A percentile compares a stretch with the other conserved stretches of the same genome.
Evolutionary conservation across 805 yeast genomes (phyloP).

Genomic region (Hanseniaspora meyeri): DNA sequence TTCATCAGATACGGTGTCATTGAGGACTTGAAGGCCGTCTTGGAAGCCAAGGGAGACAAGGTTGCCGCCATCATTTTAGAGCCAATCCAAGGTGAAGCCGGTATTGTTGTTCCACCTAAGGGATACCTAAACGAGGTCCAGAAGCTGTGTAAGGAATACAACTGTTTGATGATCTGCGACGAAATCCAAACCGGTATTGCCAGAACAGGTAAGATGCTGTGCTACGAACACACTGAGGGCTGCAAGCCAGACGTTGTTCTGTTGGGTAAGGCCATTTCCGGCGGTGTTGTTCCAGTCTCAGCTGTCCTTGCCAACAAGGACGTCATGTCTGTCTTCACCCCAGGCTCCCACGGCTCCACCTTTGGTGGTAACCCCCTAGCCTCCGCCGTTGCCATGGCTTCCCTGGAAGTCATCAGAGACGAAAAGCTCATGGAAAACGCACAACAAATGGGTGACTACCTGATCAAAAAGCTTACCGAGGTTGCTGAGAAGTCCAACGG

Average conservation of each 20-base stretch:
- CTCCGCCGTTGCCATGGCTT: slow-evolving; percentile 85
- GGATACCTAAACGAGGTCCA: slow-evolving; percentile 67
- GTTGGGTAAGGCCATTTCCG: slow-evolving; percentile 89
- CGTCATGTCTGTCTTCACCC: slow-evolving; percentile 77
- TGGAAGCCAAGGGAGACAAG: slow-evolving; percentile 70
- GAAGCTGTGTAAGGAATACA: slow-evolving; percentile 65
- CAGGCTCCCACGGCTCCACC: slow-evolving; percentile 96
- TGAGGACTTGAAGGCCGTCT: slow-evolving; percentile 76
- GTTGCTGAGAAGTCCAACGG: slow-evolving; percentile 43
- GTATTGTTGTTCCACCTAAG: slow-evolving; percentile 83
- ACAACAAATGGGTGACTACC: slow-evolving; percentile 51
- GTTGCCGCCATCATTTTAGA: slow-evolving; percentile 85
- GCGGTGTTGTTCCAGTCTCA: slow-evolving; percentile 87
- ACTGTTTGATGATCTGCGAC: slow-evolving; percentile 82
- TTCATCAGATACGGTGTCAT: slow-evolving; percentile 67
- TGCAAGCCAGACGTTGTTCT: slow-evolving; percentile 82
- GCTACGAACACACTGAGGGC: slow-evolving; percentile 68
- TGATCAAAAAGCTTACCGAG: slow-evolving; percentile 46
- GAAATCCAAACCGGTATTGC: slow-evolving; percentile 97
- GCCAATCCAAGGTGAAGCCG: slow-evolving; percentile 98
- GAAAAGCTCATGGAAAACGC: slow-evolving; percentile 79
- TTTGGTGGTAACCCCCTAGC: slow-evolving; percentile 97
- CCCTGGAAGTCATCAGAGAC: slow-evolving; percentile 77
- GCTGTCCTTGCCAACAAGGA: slow-evolving; percentile 84
- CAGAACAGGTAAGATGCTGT: slow-evolving; percentile 87